Conservation (phyloP, 108 stramenopile species). For the Pseudonitzschia delicatissima region DNA sequence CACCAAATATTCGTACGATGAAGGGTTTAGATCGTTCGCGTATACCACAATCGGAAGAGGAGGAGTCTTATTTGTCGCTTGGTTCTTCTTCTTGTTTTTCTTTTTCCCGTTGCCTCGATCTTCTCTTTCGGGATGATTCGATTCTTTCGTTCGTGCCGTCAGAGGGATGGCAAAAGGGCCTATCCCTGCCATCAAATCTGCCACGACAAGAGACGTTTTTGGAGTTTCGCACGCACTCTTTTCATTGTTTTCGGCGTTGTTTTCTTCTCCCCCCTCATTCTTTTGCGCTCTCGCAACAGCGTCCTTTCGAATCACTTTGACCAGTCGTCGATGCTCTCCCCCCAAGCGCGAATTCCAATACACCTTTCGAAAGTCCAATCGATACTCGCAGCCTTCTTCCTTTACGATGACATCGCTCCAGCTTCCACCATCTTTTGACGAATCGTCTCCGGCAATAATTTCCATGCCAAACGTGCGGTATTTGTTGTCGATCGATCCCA, state of each 20-base stretch:
- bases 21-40: constrained; percentile 91
- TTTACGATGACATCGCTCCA: constrained; percentile 69
- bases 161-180: constrained; percentile 98
- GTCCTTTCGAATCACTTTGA: constrained; percentile 57
- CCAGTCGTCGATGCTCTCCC: constrained; percentile 86
- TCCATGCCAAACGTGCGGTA: constrained; percentile 97
- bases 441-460: constrained; percentile 68
- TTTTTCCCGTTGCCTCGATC: constrained; percentile 1
- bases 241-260: neutral
- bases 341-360: constrained; percentile 97
- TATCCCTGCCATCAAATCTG: constrained; percentile 95
- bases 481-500: constrained; percentile 87
- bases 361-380: constrained; percentile 91
- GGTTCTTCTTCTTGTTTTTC: neutral
- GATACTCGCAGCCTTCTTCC: constrained; percentile 88
- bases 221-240: too few species aligned
- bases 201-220: constrained; percentile 80
- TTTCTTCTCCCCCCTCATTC: too few species aligned
- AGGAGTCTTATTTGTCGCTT: neutral
- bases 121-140: constrained; percentile 8
- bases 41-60: constrained; percentile 35
- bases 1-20: constrained; percentile 71
- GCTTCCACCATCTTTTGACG: constrained; percentile 7
- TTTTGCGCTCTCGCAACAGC: constrained; percentile 7
- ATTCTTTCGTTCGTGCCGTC: constrained; percentile 33